Conservation (phyloP, 2,329 filamentous ascomycete genomes). For the Penicillium sp. region DNA sequence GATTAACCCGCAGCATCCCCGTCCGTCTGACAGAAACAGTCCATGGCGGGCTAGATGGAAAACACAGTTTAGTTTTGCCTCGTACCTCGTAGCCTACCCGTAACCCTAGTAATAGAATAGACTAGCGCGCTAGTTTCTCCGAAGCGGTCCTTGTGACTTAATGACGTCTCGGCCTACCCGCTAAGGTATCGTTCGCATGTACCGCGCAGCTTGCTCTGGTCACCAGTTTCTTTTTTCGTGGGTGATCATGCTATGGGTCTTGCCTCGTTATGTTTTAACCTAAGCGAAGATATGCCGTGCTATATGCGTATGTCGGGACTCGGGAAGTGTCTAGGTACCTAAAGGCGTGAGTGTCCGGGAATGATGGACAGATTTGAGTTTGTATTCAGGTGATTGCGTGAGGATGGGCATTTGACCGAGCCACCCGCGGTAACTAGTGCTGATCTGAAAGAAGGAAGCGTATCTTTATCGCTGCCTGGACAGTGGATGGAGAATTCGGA, state of each 20-base stretch:
- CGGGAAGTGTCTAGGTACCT: no score
- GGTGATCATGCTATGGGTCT: background rate
- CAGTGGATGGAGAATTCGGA: background rate
- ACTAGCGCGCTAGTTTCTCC: background rate
- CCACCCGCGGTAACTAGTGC: background rate
- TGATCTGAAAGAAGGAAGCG: background rate
- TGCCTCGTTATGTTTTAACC: no score
- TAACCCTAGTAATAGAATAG: no score
- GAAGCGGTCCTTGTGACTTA: background rate
- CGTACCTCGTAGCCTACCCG: no score
- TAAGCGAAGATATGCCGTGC: no score
- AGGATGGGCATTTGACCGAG: background rate
- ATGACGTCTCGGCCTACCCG: background rate
- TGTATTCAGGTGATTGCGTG: background rate
- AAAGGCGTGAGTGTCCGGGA: no score
- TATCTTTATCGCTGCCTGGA: background rate
- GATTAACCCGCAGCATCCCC: background rate
- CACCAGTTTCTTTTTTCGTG: background rate
- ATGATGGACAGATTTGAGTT: background rate
- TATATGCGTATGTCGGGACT: no score
- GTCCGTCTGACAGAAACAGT: constrained; percentile 1
- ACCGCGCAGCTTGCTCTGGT: background rate
- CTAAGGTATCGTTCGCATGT: background rate
- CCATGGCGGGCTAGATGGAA: background rate
- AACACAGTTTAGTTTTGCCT: no score